Evolutionary conservation across 148 eudicot species (phyloP).

Genomic region (Bassia scoparia): DNA sequence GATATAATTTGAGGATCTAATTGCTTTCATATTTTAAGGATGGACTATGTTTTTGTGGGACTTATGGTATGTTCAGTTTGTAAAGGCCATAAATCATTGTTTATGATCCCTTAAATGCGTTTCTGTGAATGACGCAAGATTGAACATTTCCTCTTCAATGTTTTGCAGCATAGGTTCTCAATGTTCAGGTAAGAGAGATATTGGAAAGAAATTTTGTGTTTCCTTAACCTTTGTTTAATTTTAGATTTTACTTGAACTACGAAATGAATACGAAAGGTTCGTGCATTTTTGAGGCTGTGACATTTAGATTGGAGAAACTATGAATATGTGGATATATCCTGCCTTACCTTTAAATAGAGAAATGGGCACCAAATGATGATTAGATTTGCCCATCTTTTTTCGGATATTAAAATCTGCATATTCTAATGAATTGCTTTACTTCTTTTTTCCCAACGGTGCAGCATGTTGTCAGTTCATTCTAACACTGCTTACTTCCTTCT

Average conservation of each 20-base stretch:
- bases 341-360: too few relatives aligned
- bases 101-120: slow-evolving; percentile 4
- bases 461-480: too few relatives aligned
- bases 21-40: slow-evolving; percentile 64
- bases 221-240: neutral
- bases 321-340: too few relatives aligned
- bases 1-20: slow-evolving; percentile 59
- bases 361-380: too few relatives aligned
- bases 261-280: neutral
- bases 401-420: too few relatives aligned
- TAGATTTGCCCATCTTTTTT: too few relatives aligned
- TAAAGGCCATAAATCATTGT: neutral
- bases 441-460: too few relatives aligned
- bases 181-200: neutral
- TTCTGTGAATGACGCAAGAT: neutral
- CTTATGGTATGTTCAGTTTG: slow-evolving; percentile 24
- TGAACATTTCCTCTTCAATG: neutral
- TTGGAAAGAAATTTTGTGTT: neutral
- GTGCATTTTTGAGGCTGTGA: neutral
- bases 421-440: too few relatives aligned
- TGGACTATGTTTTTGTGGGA: slow-evolving; percentile 66
- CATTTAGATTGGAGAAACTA: neutral
- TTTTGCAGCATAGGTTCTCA: neutral
- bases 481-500: too few relatives aligned
- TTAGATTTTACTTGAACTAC: neutral